Conservation (phyloP, 2,329 filamentous ascomycete genomes). For the Dactylonectria macrodidyma region DNA sequence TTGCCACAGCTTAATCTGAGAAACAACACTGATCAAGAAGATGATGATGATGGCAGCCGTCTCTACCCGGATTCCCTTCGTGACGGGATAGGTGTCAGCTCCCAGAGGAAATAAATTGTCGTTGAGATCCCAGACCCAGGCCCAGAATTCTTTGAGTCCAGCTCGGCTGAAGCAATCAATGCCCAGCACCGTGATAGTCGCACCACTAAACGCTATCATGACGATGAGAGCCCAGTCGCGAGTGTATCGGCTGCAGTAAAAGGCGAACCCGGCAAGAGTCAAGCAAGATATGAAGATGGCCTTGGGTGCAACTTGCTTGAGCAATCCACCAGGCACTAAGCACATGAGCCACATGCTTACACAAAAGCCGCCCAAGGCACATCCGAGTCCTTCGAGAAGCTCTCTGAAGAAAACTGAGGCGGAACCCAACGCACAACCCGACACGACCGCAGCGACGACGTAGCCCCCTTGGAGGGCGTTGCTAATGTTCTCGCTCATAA, state of each 20-base stretch:
- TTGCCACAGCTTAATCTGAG: constrained; percentile 89
- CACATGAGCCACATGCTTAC: constrained; percentile 92
- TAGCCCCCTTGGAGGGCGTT: constrained; percentile 88
- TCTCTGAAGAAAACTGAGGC: constrained; percentile 85
- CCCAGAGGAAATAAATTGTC: constrained; percentile 83
- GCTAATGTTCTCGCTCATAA: constrained; percentile 84
- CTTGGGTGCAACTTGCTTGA: constrained; percentile 74
- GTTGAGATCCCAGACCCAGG: constrained; percentile 91
- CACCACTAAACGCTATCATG: constrained; percentile 84
- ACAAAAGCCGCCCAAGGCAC: constrained; percentile 88
- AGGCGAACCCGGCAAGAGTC: constrained; percentile 75
- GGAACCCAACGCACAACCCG: constrained; percentile 81
- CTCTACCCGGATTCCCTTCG: constrained; percentile 88
- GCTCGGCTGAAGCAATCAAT: constrained; percentile 92
- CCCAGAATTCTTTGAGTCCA: constrained; percentile 97
- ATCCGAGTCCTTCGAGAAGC: constrained; percentile 85
- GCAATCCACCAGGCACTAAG: constrained; percentile 81
- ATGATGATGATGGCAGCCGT: constrained; percentile 84
- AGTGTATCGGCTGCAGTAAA: constrained; percentile 85
- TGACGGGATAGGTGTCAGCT: constrained; percentile 86
- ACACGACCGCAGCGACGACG: constrained; percentile 82
- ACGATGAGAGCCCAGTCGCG: constrained; percentile 83
- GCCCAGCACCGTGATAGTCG: constrained; percentile 84
- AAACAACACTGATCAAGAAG: constrained; percentile 81
- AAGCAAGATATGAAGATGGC: constrained; percentile 84